These are phyloP conservation scores for Ceratobasidium sp. DNA, from an alignment of 1,284 basidiomycete species.

Conservation along the genomic window DNA sequence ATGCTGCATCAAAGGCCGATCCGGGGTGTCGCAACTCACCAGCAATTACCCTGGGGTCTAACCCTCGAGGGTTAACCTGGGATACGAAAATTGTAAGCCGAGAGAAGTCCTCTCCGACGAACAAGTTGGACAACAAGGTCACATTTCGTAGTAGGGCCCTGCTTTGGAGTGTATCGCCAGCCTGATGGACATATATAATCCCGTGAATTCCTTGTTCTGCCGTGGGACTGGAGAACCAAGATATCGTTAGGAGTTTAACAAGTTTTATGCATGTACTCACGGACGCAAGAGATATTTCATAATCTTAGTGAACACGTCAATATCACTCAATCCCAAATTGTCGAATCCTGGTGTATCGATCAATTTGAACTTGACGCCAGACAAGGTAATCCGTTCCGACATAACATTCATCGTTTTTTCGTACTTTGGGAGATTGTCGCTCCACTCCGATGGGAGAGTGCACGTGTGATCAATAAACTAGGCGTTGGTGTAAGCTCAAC, in stretches of 20 bases:
- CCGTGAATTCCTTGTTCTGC: not conserved
- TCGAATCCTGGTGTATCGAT: conserved; percentile 31
- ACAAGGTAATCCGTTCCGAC: not conserved
- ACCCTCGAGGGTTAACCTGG: not conserved
- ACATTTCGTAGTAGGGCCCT: not conserved
- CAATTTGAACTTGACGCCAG: not conserved
- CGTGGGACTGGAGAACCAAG: not conserved
- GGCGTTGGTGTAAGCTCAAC: not conserved
- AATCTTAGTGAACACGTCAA: not conserved
- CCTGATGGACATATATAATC: not conserved
- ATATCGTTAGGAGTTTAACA: not conserved
- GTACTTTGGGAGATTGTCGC: not conserved
- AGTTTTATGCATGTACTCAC: conserved; percentile 5
- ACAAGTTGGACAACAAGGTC: not conserved
- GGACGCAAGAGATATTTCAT: not conserved
- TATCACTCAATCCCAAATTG: not conserved
- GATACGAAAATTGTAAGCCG: not conserved
- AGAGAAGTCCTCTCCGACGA: not conserved
- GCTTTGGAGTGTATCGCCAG: not conserved
- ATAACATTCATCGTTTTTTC: not conserved
- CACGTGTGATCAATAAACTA: conserved; percentile 1
- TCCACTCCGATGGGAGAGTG: not conserved
- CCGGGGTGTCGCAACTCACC: not conserved
- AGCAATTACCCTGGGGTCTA: not conserved
- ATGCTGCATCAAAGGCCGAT: not conserved